Base-by-base conservation (phyloP, 306 rosid species). In the Vachellia collinsii region DNA sequence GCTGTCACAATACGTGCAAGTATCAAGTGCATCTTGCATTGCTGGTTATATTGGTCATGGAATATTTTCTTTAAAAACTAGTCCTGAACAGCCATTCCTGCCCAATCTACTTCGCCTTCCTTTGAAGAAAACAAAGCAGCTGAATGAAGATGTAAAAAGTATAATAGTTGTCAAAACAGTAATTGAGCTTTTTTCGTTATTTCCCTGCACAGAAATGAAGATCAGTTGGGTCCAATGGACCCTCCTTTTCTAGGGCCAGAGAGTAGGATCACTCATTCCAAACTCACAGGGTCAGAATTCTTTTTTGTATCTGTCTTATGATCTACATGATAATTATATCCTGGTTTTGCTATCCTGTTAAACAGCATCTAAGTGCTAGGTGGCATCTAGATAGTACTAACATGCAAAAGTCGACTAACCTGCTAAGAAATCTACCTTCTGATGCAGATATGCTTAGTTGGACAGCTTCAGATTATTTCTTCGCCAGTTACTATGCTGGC, bases 391-490 rank as follows among this genome's bases (percentile, higher is more conserved):
- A 9, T 37, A 59, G 69, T 77, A 77, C 54, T 68, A 56, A 53
- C 42, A 14, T 54, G 39, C 76, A 75, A 83, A 74, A 54, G 68
- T 66, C 78, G 72, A 75, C 78, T 63, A 43, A 47, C 61, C 43
- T 48, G 75, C 71, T 23, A 65, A 66, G 14, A 56, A 42, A 56
- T 71, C 56, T 63, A 48, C 41, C 74, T 72, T 72, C 79, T 86
- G 74, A 78, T 87, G 89, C 97, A 96, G 99, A 86, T 90, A 81
- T 88, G 81, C 90, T 88, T 96, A 83, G 97, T 92, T 75, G 99
- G 98, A 65, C 99, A 96, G 89, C 98, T 96, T 83, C 98, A 96
- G 88, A 97, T 96, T 84, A 98, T 96, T 85, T 96, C 98, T 82
- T 96, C 98, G 62, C 82, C 97, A 61, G 90, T 93, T 80, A 90